Percentiles rank a stretch among this genome's conserved stretches.
Evolutionary conservation across 2,329 filamentous ascomycete species (phyloP).

Genomic region (Rhexocercosporidium sp.): DNA sequence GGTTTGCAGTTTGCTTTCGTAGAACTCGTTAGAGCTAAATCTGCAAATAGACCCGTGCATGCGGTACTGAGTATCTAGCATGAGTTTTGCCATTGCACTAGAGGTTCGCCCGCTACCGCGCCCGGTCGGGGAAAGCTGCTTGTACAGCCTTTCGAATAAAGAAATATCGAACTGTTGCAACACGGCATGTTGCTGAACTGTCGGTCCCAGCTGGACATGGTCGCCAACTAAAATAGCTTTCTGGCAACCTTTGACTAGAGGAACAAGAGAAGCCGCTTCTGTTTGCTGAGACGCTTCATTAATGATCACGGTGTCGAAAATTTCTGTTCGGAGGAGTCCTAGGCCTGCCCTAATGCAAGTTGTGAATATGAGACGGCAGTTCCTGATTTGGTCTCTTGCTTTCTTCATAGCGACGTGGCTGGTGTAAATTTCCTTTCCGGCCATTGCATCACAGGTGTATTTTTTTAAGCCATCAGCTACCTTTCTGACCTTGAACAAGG

Average conservation of each 20-base stretch:
- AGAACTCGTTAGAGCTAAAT: slow-evolving; percentile 17
- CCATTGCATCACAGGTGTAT: slow-evolving; percentile 31
- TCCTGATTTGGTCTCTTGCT: slow-evolving; percentile 46
- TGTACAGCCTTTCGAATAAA: slow-evolving; percentile 24
- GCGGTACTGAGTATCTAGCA: slow-evolving; percentile 21
- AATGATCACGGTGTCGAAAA: slow-evolving; percentile 46
- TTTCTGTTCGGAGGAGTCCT: slow-evolving; percentile 47
- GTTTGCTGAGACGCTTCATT: slow-evolving; percentile 55
- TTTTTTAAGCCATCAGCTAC: slow-evolving; percentile 18
- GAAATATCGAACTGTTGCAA: slow-evolving; percentile 17
- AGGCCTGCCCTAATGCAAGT: slow-evolving; percentile 50
- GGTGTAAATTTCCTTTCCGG: slow-evolving; percentile 39
- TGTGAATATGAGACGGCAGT: slow-evolving; percentile 49
- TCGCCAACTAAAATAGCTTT: slow-evolving; percentile 52
- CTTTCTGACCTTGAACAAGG: slow-evolving; percentile 17
- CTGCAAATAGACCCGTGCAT: slow-evolving; percentile 14
- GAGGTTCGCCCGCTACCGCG: neutral
- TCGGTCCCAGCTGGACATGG: slow-evolving; percentile 53
- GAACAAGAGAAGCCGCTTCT: slow-evolving; percentile 48
- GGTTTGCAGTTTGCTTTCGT: slow-evolving; percentile 16
- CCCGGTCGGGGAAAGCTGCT: neutral
- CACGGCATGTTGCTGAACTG: slow-evolving; percentile 43
- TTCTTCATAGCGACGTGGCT: slow-evolving; percentile 42
- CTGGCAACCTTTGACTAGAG: slow-evolving; percentile 49
- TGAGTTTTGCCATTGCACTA: slow-evolving; percentile 2